A percentile compares a stretch with the other conserved stretches of the same genome.
Conservation (phyloP, 1,139 yeast genomes). For the Geotrichum aggregatum region DNA sequence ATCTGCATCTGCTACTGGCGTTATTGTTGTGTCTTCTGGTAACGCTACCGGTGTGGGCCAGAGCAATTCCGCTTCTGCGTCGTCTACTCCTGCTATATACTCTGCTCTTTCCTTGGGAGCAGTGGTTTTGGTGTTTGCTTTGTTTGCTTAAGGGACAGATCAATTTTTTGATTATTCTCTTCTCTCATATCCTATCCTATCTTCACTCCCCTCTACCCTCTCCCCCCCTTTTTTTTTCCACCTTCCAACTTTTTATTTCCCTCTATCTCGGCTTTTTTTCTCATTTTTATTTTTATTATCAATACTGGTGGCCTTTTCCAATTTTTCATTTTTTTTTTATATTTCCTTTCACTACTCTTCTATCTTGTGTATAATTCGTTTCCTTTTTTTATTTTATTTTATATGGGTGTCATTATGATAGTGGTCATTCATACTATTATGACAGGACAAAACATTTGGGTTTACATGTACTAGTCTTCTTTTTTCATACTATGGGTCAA, state of each 20-base stretch:
- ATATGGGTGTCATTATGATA: not conserved
- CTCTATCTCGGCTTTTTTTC: not conserved
- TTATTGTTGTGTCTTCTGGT: not conserved
- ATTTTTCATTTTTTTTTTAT: not conserved
- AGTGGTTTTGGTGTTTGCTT: slow-evolving; percentile 6
- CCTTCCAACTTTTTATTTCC: not conserved
- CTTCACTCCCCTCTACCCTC: no score
- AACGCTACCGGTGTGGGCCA: slow-evolving; percentile 9
- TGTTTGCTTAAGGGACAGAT: slow-evolving; percentile 7
- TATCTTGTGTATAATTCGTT: no score
- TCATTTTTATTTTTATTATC: not conserved
- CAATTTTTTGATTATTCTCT: no score
- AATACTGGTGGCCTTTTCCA: not conserved
- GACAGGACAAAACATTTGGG: no score
- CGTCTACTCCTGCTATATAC: not conserved
- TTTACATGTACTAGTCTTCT: no score
- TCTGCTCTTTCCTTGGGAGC: slow-evolving; percentile 9
- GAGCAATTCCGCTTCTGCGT: slow-evolving; percentile 4
- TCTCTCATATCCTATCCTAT: no score
- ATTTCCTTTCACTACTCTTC: not conserved
- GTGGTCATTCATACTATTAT: no score
- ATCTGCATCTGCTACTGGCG: slow-evolving; percentile 1
- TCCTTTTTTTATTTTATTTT: not conserved
- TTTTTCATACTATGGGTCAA: no score
- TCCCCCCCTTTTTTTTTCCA: no score